phyloP scores from a whole-genome alignment of 345 rosid species.

The Aurinia saxatilis region DNA sequence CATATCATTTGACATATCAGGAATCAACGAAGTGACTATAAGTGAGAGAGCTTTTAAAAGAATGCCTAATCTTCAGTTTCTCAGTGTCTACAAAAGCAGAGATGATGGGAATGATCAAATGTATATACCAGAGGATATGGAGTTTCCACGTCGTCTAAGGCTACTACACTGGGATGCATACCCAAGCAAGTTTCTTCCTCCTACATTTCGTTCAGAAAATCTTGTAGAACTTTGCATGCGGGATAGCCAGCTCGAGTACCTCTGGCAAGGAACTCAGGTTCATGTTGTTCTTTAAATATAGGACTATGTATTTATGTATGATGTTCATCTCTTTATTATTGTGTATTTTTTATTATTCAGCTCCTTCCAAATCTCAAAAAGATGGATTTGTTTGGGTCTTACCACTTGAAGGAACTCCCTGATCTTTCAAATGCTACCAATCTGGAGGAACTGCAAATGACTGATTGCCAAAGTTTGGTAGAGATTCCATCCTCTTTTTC shows the following conservation, averaged over 20 bases:
- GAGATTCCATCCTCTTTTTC: not conserved
- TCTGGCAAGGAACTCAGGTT: too few relatives aligned
- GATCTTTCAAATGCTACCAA: constrained; percentile 21
- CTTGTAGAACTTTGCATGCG: constrained; percentile 1
- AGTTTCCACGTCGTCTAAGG: not conserved
- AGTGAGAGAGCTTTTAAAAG: not conserved
- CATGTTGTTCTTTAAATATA: too few relatives aligned
- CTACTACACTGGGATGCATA: constrained; percentile 2
- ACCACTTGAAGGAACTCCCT: constrained; percentile 8
- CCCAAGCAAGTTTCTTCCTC: not conserved
- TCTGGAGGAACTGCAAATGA: not conserved
- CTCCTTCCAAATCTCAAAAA: constrained; percentile 7
- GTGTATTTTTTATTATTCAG: too few relatives aligned
- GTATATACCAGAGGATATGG: not conserved
- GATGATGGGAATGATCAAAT: not conserved
- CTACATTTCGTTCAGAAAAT: not conserved
- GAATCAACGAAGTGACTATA: not conserved
- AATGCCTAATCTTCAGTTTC: constrained; percentile 1
- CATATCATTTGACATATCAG: not conserved
- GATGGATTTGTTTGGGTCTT: not conserved
- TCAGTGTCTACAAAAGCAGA: not conserved
- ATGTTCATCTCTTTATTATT: too few relatives aligned
- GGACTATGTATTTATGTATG: too few relatives aligned
- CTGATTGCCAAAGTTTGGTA: constrained; percentile 8
- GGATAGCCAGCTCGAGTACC: too few relatives aligned